These are phyloP conservation scores for Plectranthus barbatus DNA, from an alignment of 257 asterid species.

Conservation along the genomic window DNA sequence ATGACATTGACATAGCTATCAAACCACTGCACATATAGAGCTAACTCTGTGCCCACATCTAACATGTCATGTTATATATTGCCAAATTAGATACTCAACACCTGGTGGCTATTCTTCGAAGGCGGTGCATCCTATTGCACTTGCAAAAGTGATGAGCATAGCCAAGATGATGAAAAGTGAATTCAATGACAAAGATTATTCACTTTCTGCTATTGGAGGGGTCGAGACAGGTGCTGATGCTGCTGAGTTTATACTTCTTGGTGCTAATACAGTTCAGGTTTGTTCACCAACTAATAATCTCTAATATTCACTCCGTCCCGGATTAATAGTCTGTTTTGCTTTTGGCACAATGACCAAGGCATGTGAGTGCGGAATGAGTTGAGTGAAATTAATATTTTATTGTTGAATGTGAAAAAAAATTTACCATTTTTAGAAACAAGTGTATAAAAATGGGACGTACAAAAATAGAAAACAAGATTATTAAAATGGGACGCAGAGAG, in stretches of 20 bases:
- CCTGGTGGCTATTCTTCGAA: conserved; percentile 95
- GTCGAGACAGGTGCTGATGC: conserved; percentile 92
- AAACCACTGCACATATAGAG: not conserved
- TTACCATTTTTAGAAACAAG: too few relatives aligned
- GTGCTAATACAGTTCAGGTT: conserved; percentile 98
- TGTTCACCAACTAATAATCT: not conserved
- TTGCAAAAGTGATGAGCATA: conserved; percentile 90
- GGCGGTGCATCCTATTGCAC: conserved; percentile 99
- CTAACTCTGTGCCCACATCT: not conserved
- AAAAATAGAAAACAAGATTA: too few relatives aligned
- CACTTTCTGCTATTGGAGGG: conserved; percentile 96
- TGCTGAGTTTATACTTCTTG: conserved; percentile 93
- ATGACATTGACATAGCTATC: conserved; percentile 10
- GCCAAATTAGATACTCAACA: conserved; percentile 62
- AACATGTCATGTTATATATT: not conserved
- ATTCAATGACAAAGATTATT: conserved; percentile 44
- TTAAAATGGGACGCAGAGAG: too few relatives aligned
- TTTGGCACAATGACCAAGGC: too few relatives aligned
- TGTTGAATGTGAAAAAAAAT: too few relatives aligned
- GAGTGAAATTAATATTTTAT: too few relatives aligned
- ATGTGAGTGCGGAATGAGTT: too few relatives aligned
- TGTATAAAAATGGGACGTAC: too few relatives aligned
- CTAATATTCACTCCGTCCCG: too few relatives aligned
- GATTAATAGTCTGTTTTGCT: too few relatives aligned
- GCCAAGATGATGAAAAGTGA: conserved; percentile 81